Conservation (phyloP, 208 protist genomes). For the Leishmania lainsoni region DNA sequence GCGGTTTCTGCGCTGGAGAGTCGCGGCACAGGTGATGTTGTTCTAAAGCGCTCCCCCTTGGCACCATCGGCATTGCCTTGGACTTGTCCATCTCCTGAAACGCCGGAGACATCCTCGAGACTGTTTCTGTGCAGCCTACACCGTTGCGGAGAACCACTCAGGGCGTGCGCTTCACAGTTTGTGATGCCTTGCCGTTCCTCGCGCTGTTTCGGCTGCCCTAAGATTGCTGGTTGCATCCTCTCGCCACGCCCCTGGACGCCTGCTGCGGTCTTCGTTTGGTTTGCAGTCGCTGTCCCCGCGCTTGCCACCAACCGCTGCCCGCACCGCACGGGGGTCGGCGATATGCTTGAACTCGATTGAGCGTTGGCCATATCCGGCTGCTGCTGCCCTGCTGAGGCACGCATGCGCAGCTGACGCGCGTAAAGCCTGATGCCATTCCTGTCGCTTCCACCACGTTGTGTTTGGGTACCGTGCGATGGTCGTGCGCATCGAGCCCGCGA, state of each 20-base stretch:
- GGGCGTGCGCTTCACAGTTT: background rate
- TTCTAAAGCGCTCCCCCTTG: background rate
- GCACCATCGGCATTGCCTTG: background rate
- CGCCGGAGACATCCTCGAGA: background rate
- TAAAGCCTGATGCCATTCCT: slow-evolving; percentile 18
- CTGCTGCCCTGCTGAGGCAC: slow-evolving; percentile 14
- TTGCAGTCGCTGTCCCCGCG: background rate
- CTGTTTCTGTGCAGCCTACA: background rate
- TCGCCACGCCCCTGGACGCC: background rate
- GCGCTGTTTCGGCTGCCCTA: background rate
- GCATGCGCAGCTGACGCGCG: slow-evolving; percentile 35
- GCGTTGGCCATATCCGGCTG: background rate
- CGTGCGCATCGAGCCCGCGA: background rate
- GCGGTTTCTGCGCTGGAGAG: background rate
- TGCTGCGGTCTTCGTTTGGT: background rate
- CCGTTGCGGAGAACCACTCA: background rate
- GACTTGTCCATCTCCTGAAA: background rate
- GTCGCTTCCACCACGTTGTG: background rate
- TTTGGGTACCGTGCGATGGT: background rate
- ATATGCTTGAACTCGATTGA: background rate
- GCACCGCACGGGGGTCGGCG: background rate
- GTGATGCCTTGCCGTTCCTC: background rate
- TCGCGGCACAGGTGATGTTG: background rate
- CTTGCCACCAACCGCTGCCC: background rate
- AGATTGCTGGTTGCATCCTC: background rate